phyloP scores from a whole-genome alignment of 305 asterid genomes.

The Ajuga reptans region DNA sequence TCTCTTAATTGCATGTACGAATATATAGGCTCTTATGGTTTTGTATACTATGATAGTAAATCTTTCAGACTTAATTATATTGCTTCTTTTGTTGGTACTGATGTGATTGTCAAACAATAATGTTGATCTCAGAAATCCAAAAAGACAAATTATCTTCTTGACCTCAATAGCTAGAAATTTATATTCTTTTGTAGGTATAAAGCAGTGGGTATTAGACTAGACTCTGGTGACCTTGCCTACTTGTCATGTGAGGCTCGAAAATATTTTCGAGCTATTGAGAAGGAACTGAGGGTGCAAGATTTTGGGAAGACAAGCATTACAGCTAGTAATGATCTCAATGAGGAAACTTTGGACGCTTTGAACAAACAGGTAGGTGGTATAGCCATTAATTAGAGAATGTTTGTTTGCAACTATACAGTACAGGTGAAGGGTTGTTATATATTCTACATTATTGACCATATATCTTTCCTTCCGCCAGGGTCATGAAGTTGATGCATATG shows the following conservation, averaged over 20 bases:
- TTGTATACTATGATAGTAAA: neutral
- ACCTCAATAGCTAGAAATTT: neutral
- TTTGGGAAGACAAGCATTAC: conserved; percentile 78
- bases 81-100: neutral
- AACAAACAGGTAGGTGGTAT: conserved; percentile 68
- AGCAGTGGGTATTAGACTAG: conserved; percentile 87
- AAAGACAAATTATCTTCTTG: too few relatives aligned
- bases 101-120: too few relatives aligned
- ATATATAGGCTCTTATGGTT: neutral
- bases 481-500: conserved; percentile 85
- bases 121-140: too few relatives aligned
- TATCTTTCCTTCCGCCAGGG: conserved; percentile 50
- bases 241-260: conserved; percentile 74
- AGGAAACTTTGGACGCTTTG: conserved; percentile 93
- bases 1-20: neutral
- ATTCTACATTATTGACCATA: neutral
- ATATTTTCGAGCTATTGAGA: conserved; percentile 62
- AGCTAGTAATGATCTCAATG: conserved; percentile 97
- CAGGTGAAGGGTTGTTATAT: neutral
- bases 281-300: conserved; percentile 54
- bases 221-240: conserved; percentile 99
- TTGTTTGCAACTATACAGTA: too few relatives aligned
- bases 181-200: conserved; percentile 54
- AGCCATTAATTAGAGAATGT: neutral
- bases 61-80: neutral